Evolutionary conservation across 208 protist genomes (phyloP), one percentile per base, ranked within the genome.

Genomic region (Trichomonas vaginalis): DNA sequence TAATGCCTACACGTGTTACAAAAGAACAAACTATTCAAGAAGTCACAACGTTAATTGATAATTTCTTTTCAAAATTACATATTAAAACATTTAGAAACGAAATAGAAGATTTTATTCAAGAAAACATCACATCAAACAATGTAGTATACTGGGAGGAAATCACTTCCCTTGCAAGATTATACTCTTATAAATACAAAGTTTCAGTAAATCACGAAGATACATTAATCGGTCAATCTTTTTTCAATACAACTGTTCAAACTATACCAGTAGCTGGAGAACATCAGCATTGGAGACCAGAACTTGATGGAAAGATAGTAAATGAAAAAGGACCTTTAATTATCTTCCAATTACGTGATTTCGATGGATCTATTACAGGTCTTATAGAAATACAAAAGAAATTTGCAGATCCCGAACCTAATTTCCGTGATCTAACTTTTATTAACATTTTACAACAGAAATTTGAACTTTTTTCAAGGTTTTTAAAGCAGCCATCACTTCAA

Each of bases 111-210:
- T 88, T 88, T 88, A 40, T 88, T 15, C 12, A 4, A 46, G 39
- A 40, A 45, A 88, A 42, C 0, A 88, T 88, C 39, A 40, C 17
- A 47, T 88, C 82, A 88, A 47, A 40, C 17, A 92, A 92, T 32
- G 86, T 92, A 17, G 45, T 92, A 51, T 92, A 48, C 46, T 92
- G 86, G 86, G 14, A 92, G 27, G 86, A 92, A 39, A 92, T 92
- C 37, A 14, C 86, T 45, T 92, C 86, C 32, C 17, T 92, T 6
- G 23, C 32, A 45, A n/a, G 17, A 39, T 15, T 92, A 17, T 92
- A 92, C 37, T 92, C 86, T 23, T 42, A 42, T 45, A 92, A 92
- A 51, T 51, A 48, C 14, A 27, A 48, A 35, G 15, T 40, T 40
- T 48, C 86, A 17, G 32, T 92, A 27, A n/a, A 17, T 39, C 86